phyloP scores from a whole-genome alignment of 495 filamentous ascomycete species.

The Aspergillus indologenus region DNA sequence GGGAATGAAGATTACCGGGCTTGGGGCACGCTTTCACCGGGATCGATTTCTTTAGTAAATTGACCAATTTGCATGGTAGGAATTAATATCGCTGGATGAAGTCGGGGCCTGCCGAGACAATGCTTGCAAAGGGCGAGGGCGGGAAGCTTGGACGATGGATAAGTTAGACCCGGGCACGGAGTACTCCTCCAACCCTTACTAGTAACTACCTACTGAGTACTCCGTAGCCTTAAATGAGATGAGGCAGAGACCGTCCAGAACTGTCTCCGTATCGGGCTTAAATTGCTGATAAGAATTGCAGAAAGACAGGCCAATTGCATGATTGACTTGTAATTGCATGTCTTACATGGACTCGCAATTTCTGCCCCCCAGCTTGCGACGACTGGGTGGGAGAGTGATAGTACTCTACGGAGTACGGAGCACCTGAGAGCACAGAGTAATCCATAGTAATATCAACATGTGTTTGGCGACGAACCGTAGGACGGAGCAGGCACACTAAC shows the following conservation, averaged over 20 bases:
- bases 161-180: too few relatives aligned
- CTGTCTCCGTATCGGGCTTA: too few relatives aligned
- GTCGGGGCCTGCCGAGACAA: conserved; percentile 12
- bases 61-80: not conserved
- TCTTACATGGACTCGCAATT: not conserved
- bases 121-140: not conserved
- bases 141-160: not conserved
- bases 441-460: too few relatives aligned
- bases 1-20: not conserved
- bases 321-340: not conserved
- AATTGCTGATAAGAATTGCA: too few relatives aligned
- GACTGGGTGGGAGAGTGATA: too few relatives aligned
- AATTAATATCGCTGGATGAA: not conserved
- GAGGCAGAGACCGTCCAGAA: too few relatives aligned
- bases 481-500: not conserved
- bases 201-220: too few relatives aligned
- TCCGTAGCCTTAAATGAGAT: too few relatives aligned
- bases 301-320: not conserved
- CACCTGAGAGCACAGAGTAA: too few relatives aligned
- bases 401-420: too few relatives aligned
- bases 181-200: too few relatives aligned
- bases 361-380: not conserved
- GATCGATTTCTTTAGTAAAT: too few relatives aligned
- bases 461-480: not conserved
- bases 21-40: not conserved